phyloP scores from a whole-genome alignment of 352 stramenopile species.

The Globisporangium yorkense region DNA sequence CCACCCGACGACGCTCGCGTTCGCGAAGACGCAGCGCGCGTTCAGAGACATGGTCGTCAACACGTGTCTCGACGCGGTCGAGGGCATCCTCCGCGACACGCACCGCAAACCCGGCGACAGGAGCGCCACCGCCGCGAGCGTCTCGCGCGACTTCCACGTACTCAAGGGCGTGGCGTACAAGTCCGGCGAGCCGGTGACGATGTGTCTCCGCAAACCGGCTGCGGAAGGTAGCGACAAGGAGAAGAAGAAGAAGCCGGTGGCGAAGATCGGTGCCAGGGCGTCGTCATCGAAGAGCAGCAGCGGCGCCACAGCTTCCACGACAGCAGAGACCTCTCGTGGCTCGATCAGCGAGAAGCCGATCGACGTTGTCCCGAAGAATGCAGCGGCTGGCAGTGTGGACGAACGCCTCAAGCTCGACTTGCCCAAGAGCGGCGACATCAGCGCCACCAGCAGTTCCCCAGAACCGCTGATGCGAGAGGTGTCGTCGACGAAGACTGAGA shows the following conservation, averaged over 20 bases:
- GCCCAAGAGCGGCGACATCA: not conserved
- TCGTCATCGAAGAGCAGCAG: no score
- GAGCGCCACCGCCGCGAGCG: conserved; percentile 4
- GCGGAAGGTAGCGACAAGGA: conserved; percentile 1
- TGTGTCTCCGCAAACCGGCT: conserved; percentile 45
- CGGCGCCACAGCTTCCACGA: not conserved
- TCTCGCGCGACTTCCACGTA: conserved; percentile 65
- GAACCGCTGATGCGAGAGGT: conserved; percentile 15
- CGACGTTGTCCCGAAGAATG: conserved; percentile 10
- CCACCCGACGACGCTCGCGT: conserved; percentile 78
- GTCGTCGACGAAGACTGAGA: conserved; percentile 6
- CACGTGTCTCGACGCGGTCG: conserved; percentile 84
- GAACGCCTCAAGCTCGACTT: conserved; percentile 3
- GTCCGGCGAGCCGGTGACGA: conserved; percentile 64
- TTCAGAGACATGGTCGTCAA: conserved; percentile 87
- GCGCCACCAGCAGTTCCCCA: not conserved
- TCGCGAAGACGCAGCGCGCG: conserved; percentile 38
- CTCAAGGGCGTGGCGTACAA: conserved; percentile 88
- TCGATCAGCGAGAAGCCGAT: conserved; percentile 7
- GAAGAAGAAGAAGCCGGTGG: no score
- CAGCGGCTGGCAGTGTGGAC: not conserved
- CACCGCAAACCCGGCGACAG: conserved; percentile 13
- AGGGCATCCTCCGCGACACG: conserved; percentile 46
- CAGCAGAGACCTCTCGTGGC: not conserved
- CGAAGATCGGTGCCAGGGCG: no score